Percentiles rank a stretch among this genome's conserved stretches.
Evolutionary conservation across 768 basidiomycete species (phyloP).

Genomic region (Serendipita indica): DNA sequence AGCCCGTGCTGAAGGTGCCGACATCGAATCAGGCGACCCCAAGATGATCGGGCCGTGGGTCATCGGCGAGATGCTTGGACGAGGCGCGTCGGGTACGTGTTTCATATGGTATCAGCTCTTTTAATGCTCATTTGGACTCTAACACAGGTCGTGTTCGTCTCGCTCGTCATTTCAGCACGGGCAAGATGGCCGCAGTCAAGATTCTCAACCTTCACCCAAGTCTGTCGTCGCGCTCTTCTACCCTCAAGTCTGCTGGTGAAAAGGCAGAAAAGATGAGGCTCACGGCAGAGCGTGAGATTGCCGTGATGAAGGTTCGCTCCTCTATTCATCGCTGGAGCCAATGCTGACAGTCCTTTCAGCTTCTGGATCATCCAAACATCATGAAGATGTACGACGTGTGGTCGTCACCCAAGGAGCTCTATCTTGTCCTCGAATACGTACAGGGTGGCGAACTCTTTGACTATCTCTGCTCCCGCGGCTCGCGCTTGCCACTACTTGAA

Average conservation of each 20-base stretch:
- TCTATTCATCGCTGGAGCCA: neutral
- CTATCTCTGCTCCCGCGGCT: constrained; percentile 77
- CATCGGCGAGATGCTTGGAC: constrained; percentile 85
- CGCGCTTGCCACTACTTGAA: constrained; percentile 56
- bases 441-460: constrained; percentile 96
- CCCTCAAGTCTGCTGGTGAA: constrained; percentile 43
- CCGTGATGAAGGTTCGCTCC: constrained; percentile 68
- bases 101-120: neutral
- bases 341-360: constrained; percentile 16
- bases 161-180: constrained; percentile 70
- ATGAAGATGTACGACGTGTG: constrained; percentile 92
- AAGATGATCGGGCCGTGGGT: constrained; percentile 83
- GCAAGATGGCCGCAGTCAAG: constrained; percentile 90
- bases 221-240: constrained; percentile 52
- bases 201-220: constrained; percentile 77
- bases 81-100: constrained; percentile 63
- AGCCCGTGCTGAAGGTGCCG: constrained; percentile 53
- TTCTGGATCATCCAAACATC: constrained; percentile 96
- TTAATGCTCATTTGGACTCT: neutral
- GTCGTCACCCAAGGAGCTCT: constrained; percentile 81
- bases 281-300: constrained; percentile 86
- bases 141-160: constrained; percentile 70
- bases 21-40: constrained; percentile 74
- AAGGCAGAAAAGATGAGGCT: constrained; percentile 71
- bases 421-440: constrained; percentile 86